A percentile compares a stretch with the other conserved stretches of the same genome.
phyloP scores from a whole-genome alignment of 805 yeast species.

The Yamadazyma sp. region DNA sequence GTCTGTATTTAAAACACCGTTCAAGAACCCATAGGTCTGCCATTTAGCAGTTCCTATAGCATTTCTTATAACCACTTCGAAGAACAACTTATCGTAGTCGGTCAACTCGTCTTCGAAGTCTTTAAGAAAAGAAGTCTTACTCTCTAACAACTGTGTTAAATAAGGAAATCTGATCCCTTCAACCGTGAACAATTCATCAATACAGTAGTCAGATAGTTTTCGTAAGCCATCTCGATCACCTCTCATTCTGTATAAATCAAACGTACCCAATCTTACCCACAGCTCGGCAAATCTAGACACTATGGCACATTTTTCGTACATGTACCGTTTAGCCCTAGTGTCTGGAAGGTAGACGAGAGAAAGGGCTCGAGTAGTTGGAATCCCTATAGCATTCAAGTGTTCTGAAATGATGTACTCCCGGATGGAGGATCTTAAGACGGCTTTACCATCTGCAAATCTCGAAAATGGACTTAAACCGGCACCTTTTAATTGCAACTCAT shows the following conservation, averaged over 20 bases:
- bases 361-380: conserved; percentile 85
- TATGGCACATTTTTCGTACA: conserved; percentile 79
- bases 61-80: conserved; percentile 69
- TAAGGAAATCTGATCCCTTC: conserved; percentile 27
- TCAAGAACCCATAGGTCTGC: conserved; percentile 90
- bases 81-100: conserved; percentile 67
- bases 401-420: conserved; percentile 88
- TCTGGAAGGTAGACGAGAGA: conserved; percentile 70
- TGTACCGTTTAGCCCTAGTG: conserved; percentile 70
- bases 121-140: conserved; percentile 21
- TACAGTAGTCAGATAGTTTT: conserved; percentile 67
- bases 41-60: conserved; percentile 78
- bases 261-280: conserved; percentile 88
- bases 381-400: conserved; percentile 72
- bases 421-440: conserved; percentile 82
- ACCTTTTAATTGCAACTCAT: conserved; percentile 85
- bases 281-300: conserved; percentile 79
- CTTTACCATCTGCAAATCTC: conserved; percentile 96
- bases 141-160: conserved; percentile 23
- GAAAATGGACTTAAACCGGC: conserved; percentile 90
- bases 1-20: conserved; percentile 94
- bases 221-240: conserved; percentile 65
- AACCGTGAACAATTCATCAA: conserved; percentile 57
- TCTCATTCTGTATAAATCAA: conserved; percentile 77
- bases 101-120: conserved; percentile 34